Conservation (phyloP, 768 basidiomycete genomes). For the Rhizopogon rudus region DNA sequence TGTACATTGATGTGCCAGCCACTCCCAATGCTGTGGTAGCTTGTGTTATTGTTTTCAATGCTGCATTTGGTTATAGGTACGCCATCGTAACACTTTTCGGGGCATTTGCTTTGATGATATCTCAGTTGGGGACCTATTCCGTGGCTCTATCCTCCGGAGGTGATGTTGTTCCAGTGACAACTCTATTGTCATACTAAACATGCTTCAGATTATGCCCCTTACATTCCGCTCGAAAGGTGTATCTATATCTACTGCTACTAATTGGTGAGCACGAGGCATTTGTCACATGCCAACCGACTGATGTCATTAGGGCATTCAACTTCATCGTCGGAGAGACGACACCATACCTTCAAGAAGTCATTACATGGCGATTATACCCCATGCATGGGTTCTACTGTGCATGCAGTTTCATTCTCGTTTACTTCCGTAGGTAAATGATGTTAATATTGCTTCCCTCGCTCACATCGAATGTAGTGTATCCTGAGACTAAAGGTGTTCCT, state of each 20-base stretch:
- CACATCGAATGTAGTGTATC: slow-evolving; percentile 54
- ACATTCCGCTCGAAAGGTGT: slow-evolving; percentile 93
- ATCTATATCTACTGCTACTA: slow-evolving; percentile 88
- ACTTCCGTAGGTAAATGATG: slow-evolving; percentile 54
- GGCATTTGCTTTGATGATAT: not conserved
- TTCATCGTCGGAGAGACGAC: slow-evolving; percentile 87
- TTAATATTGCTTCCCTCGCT: not conserved
- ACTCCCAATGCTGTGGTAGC: slow-evolving; percentile 86
- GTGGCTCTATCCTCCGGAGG: slow-evolving; percentile 87
- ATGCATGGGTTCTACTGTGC: slow-evolving; percentile 95
- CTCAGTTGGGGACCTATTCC: slow-evolving; percentile 82
- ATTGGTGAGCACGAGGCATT: slow-evolving; percentile 34
- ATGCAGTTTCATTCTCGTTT: slow-evolving; percentile 82
- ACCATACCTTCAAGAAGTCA: slow-evolving; percentile 80
- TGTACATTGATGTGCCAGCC: slow-evolving; percentile 81
- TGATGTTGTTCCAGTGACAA: slow-evolving; percentile 20
- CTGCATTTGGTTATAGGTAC: slow-evolving; percentile 85
- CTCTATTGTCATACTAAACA: slow-evolving; percentile 4
- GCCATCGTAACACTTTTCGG: slow-evolving; percentile 1
- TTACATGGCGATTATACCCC: slow-evolving; percentile 88
- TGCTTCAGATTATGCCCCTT: slow-evolving; percentile 79
- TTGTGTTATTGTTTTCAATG: slow-evolving; percentile 91
- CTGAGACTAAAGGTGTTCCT: slow-evolving; percentile 82
- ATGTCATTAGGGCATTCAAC: slow-evolving; percentile 60
- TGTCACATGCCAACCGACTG: slow-evolving; percentile 4